Evolutionary conservation across 768 basidiomycete species (phyloP).

Genomic region (Leccinum obscurum): DNA sequence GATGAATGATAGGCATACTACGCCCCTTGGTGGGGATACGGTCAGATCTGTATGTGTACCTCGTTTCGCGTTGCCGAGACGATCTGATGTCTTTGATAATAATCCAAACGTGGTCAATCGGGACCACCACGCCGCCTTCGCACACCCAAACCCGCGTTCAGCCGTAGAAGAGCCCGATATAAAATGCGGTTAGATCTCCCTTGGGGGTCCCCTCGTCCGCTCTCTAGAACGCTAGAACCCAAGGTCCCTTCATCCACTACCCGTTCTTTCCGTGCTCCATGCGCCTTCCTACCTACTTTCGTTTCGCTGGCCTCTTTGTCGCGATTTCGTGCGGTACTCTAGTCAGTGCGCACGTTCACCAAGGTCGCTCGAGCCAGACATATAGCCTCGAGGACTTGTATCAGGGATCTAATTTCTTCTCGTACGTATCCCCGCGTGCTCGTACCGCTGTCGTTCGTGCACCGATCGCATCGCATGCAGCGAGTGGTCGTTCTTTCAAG

Average conservation of each 20-base stretch:
- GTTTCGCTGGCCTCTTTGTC: conserved; percentile 27
- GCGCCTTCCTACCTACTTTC: conserved; percentile 20
- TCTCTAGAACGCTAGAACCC: background rate
- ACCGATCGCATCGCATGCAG: conserved; percentile 35
- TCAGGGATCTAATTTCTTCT: conserved; percentile 52
- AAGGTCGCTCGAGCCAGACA: conserved; percentile 13
- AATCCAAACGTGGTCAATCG: background rate
- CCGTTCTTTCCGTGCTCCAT: background rate
- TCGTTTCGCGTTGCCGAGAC: background rate
- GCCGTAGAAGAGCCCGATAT: conserved; percentile 1
- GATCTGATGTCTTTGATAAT: background rate
- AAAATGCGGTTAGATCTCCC: conserved; percentile 1
- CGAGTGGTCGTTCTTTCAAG: conserved; percentile 62
- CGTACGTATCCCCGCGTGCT: conserved; percentile 37
- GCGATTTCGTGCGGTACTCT: conserved; percentile 30
- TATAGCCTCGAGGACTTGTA: conserved; percentile 39
- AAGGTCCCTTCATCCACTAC: background rate
- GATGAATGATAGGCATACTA: background rate
- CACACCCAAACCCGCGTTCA: background rate
- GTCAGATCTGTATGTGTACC: background rate
- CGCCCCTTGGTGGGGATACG: background rate
- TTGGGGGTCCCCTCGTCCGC: background rate
- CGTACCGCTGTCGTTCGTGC: background rate
- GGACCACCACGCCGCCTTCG: background rate
- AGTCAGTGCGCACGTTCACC: conserved; percentile 23